phyloP scores from a whole-genome alignment of 148 eudicot genomes.

The Silene uniflora region DNA sequence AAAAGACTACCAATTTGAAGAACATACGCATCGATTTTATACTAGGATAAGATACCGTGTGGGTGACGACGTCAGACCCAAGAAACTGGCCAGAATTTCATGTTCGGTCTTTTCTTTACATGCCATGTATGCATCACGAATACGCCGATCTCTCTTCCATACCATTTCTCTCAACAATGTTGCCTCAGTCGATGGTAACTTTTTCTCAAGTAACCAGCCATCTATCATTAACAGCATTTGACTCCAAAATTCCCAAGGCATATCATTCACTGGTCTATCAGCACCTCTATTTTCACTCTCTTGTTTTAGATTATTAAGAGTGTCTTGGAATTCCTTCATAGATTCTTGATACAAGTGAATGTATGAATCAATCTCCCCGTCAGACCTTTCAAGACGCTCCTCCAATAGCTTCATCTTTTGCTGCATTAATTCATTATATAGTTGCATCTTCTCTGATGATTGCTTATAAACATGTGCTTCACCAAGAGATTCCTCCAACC shows the following conservation, averaged over 20 bases:
- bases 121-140: conserved; percentile 63
- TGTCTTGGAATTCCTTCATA: conserved; percentile 79
- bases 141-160: conserved; percentile 72
- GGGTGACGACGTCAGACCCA: conserved; percentile 53
- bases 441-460: conserved; percentile 71
- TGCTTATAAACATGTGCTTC: conserved; percentile 56
- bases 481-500: conserved; percentile 72
- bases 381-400: conserved; percentile 80
- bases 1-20: not conserved
- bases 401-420: conserved; percentile 75
- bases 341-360: conserved; percentile 84
- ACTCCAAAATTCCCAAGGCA: conserved; percentile 92
- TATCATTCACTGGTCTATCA: conserved; percentile 59
- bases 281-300: conserved; percentile 53
- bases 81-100: conserved; percentile 50
- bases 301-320: conserved; percentile 55
- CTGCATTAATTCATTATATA: conserved; percentile 70
- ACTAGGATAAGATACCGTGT: conserved; percentile 37
- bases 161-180: conserved; percentile 68
- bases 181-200: conserved; percentile 54
- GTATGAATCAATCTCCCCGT: conserved; percentile 73
- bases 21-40: not conserved
- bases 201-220: conserved; percentile 90
- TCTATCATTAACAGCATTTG: conserved; percentile 76
- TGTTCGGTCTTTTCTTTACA: conserved; percentile 59